Conservation (phyloP, 2,329 filamentous ascomycete genomes). For the Cyphellophora europaea region DNA sequence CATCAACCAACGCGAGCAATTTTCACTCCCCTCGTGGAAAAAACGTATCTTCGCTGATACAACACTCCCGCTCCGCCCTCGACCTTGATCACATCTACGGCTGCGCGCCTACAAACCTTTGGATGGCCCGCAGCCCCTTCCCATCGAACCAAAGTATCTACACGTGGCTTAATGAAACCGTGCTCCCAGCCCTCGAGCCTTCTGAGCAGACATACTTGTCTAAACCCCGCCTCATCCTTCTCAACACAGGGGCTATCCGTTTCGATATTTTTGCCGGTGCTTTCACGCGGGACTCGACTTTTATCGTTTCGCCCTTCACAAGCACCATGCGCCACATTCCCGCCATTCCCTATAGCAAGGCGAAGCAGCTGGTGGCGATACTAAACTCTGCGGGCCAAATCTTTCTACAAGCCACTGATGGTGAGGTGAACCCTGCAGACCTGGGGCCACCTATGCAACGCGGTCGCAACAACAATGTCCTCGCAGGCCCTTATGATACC, state of each 20-base stretch:
- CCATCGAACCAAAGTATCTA: slow-evolving; percentile 68
- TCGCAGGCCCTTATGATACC: too few relatives aligned
- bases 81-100: slow-evolving; percentile 66
- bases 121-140: slow-evolving; percentile 72
- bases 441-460: slow-evolving; percentile 38
- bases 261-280: slow-evolving; percentile 92
- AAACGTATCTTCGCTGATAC: slow-evolving; percentile 62
- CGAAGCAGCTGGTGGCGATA: slow-evolving; percentile 55
- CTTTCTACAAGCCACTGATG: slow-evolving; percentile 26
- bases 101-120: slow-evolving; percentile 73
- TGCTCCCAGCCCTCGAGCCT: slow-evolving; percentile 60
- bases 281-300: slow-evolving; percentile 82
- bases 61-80: slow-evolving; percentile 58
- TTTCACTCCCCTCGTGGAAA: slow-evolving; percentile 70
- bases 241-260: slow-evolving; percentile 84
- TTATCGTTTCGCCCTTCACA: slow-evolving; percentile 77
- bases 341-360: slow-evolving; percentile 70
- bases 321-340: slow-evolving; percentile 68
- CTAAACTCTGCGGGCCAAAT: slow-evolving; percentile 51
- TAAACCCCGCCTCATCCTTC: slow-evolving; percentile 61
- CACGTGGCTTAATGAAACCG: slow-evolving; percentile 64
- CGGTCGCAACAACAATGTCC: slow-evolving; percentile 16
- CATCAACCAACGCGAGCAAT: slow-evolving; percentile 57
- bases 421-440: slow-evolving; percentile 13
- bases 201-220: slow-evolving; percentile 30